These are phyloP conservation scores for Yamadazyma triangularis DNA, from an alignment of 1,139 yeast genomes.

Conservation along the genomic window DNA sequence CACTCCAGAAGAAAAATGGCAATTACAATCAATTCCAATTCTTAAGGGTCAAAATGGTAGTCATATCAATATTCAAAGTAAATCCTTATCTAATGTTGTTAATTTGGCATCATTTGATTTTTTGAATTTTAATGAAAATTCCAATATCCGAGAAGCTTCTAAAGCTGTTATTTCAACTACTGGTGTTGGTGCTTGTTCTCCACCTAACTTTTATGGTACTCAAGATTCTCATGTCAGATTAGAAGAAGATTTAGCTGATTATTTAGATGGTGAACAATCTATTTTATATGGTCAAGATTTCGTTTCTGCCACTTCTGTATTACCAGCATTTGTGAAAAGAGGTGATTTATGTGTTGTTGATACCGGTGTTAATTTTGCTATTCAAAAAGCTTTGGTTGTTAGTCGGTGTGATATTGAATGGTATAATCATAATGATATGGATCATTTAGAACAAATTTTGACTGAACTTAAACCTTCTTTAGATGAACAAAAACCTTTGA, in stretches of 20 bases:
- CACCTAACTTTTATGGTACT: slow-evolving; percentile 95
- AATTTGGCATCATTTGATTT: slow-evolving; percentile 66
- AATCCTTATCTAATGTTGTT: slow-evolving; percentile 28
- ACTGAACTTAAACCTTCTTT: slow-evolving; percentile 57
- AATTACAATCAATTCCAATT: slow-evolving; percentile 58
- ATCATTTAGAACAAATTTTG: slow-evolving; percentile 69
- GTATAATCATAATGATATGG: slow-evolving; percentile 86
- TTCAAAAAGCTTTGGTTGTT: slow-evolving; percentile 84
- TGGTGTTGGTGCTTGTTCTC: slow-evolving; percentile 99
- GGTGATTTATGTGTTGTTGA: slow-evolving; percentile 93
- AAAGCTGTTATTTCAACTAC: slow-evolving; percentile 55
- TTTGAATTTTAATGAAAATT: slow-evolving; percentile 50
- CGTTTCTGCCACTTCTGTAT: slow-evolving; percentile 89
- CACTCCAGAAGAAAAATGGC: slow-evolving; percentile 53
- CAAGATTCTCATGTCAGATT: slow-evolving; percentile 86
- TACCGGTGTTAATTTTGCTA: slow-evolving; percentile 66
- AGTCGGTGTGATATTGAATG: slow-evolving; percentile 83
- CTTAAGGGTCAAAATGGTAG: slow-evolving; percentile 55
- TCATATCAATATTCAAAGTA: slow-evolving; percentile 33
- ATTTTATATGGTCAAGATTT: slow-evolving; percentile 93
- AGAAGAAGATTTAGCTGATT: slow-evolving; percentile 71
- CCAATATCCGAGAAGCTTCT: slow-evolving; percentile 51
- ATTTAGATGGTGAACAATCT: slow-evolving; percentile 71
- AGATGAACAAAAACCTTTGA: slow-evolving; percentile 65
- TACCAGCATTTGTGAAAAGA: slow-evolving; percentile 92